Evolutionary conservation across 345 rosid genomes (phyloP).

Genomic region (Rhodamnia rubescens): DNA sequence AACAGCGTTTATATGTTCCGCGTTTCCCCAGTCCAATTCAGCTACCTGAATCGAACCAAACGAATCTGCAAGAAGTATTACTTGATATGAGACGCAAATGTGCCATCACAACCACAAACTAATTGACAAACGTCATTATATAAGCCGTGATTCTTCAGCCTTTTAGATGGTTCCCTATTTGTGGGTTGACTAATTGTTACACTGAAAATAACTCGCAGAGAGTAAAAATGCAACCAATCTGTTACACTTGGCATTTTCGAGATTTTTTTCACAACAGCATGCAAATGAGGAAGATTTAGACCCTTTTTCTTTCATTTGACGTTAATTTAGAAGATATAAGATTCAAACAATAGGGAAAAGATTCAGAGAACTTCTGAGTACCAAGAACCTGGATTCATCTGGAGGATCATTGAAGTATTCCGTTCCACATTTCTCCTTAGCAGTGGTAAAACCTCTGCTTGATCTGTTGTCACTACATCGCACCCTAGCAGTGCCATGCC

Average conservation of each 20-base stretch:
- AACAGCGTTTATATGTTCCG: constrained; percentile 60
- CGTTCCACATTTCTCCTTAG: constrained; percentile 72
- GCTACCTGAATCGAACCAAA: constrained; percentile 81
- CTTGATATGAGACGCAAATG: not conserved
- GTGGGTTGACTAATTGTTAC: not conserved
- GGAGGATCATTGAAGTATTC: constrained; percentile 62
- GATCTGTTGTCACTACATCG: constrained; percentile 77
- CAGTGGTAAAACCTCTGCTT: constrained; percentile 65
- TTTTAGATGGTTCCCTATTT: not conserved
- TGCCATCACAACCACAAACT: not conserved
- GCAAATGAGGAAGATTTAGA: not conserved
- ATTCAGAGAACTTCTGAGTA: not conserved
- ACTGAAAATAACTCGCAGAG: not conserved
- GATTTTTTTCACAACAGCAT: not conserved
- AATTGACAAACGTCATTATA: not conserved
- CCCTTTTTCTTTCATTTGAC: too few relatives aligned
- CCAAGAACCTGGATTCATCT: constrained; percentile 63
- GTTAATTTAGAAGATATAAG: not conserved
- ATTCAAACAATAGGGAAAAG: not conserved
- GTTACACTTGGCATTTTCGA: not conserved
- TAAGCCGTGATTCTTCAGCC: not conserved
- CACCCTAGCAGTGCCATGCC: constrained; percentile 95
- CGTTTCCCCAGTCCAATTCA: constrained; percentile 85
- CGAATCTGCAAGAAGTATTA: constrained; percentile 36
- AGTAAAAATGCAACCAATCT: not conserved